Base-by-base conservation (phyloP, 225 moss, liverwort and hornwort genomes). In the Climacium dendroides region DNA sequence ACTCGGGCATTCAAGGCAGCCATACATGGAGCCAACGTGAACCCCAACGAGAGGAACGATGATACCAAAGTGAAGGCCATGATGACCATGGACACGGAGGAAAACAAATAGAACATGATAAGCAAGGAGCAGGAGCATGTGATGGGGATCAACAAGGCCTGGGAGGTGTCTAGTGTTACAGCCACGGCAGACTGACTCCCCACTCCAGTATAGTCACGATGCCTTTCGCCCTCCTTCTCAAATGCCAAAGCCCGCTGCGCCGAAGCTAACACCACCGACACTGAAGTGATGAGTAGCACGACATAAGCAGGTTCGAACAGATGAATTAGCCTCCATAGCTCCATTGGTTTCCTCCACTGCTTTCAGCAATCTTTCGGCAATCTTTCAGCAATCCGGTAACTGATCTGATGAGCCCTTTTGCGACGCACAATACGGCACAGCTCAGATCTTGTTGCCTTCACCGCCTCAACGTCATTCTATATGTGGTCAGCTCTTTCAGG, bases 51-150 rank as follows among this genome's bases (percentile, higher is more conserved):
- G 2, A 96, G 91, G 5, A 91, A 91, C 28, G 97, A 95, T 32
- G 96, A 90, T 53, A 96, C 87, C 58, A 96, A 75, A 30, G 96
- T 92, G 85, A 98, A 96, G 54, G 91, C 96, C 87, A 96, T 96
- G 65, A 98, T 93, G n/a, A 98, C 91, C 91, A 96, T 96, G 7
- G 97, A 96, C 86, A 98, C 86, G 10, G 97, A 98, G 13, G 96
- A 93, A 85, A 98, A 98, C 59, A 98, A 93, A 89, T 96, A 98
- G 94, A 96, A 98, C 97, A 98, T 98, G 86, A 98, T 91, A 87
- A 98, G 90, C 77, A 98, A 89, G 80, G 96, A 96, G 87, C 96
- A 96, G 58, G 97, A 98, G 90, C 96, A 96, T 65, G 97, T 95
- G 85, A 98, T 92, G 45, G 97, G 97, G 83, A 98, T 94, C 79